phyloP scores from a whole-genome alignment of 2,329 filamentous ascomycete species.

The Colletotrichum sp. region DNA sequence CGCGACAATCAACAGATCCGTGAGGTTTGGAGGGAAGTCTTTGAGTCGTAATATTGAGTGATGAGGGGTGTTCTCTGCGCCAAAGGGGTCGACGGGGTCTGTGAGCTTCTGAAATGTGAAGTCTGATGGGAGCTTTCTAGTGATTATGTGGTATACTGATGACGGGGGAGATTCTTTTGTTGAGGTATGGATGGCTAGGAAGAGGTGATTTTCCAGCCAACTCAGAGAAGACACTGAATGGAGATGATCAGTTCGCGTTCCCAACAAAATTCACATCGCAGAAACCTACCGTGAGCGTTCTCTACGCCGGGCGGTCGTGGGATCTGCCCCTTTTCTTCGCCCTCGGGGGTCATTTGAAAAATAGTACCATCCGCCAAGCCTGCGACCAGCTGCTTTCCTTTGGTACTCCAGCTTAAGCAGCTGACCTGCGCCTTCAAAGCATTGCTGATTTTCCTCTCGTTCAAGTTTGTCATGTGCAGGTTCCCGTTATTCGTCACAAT shows the following conservation, averaged over 20 bases:
- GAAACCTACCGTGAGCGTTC: conserved; percentile 68
- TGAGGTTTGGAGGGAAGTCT: conserved; percentile 79
- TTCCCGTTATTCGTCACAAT: conserved; percentile 82
- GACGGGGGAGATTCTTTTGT: conserved; percentile 61
- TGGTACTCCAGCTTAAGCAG: conserved; percentile 88
- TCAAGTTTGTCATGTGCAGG: conserved; percentile 82
- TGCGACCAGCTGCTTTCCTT: conserved; percentile 90
- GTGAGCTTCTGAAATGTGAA: conserved; percentile 77
- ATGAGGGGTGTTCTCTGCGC: conserved; percentile 69
- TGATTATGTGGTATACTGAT: conserved; percentile 81
- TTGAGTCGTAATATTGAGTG: conserved; percentile 79
- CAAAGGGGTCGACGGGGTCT: conserved; percentile 77
- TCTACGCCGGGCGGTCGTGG: conserved; percentile 74
- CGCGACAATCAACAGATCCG: conserved; percentile 81
- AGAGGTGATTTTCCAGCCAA: conserved; percentile 89
- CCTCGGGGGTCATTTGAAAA: conserved; percentile 83
- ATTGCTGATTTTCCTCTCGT: conserved; percentile 67
- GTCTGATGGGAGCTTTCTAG: conserved; percentile 60
- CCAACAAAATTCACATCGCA: conserved; percentile 4
- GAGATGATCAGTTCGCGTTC: conserved; percentile 26
- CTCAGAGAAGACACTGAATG: conserved; percentile 81
- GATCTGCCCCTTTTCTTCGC: conserved; percentile 76
- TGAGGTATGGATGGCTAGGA: conserved; percentile 80
- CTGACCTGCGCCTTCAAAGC: conserved; percentile 75
- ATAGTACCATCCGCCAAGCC: conserved; percentile 82